Evolutionary conservation across 495 filamentous ascomycete species (phyloP).

Genomic region (Astrocystis sublimbata): DNA sequence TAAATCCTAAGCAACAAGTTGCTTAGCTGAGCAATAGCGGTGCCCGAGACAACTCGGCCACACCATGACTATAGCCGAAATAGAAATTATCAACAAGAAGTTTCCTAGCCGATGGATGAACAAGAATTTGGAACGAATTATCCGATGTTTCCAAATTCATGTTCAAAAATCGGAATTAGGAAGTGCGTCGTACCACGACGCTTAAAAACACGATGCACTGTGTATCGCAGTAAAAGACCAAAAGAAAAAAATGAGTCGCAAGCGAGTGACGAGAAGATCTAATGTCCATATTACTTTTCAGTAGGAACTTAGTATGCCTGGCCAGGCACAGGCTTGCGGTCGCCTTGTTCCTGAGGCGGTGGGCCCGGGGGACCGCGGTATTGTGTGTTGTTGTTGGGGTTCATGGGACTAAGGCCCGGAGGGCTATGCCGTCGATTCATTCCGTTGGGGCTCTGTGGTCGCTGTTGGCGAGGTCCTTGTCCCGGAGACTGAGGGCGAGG

Average conservation of each 20-base stretch:
- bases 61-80: constrained; percentile 11
- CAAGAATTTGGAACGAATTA: neutral
- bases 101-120: neutral
- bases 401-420: constrained; percentile 63
- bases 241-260: constrained; percentile 28
- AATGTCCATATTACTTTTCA: constrained; percentile 31
- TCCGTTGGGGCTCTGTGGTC: constrained; percentile 37
- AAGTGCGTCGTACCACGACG: constrained; percentile 18
- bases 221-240: constrained; percentile 24
- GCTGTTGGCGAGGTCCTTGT: constrained; percentile 36
- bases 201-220: constrained; percentile 18
- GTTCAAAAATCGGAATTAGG: neutral
- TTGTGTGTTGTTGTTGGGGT: constrained; percentile 43
- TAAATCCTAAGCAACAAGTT: neutral
- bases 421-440: constrained; percentile 50
- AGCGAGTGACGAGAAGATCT: constrained; percentile 39
- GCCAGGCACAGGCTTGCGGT: constrained; percentile 50
- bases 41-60: neutral
- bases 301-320: constrained; percentile 46
- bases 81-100: constrained; percentile 25
- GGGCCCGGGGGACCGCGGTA: constrained; percentile 31
- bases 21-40: neutral
- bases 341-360: constrained; percentile 38
- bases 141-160: neutral
- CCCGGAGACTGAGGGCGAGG: constrained; percentile 51